Evolutionary conservation across 306 rosid genomes (phyloP).

Genomic region (Cucurbita ficifolia): DNA sequence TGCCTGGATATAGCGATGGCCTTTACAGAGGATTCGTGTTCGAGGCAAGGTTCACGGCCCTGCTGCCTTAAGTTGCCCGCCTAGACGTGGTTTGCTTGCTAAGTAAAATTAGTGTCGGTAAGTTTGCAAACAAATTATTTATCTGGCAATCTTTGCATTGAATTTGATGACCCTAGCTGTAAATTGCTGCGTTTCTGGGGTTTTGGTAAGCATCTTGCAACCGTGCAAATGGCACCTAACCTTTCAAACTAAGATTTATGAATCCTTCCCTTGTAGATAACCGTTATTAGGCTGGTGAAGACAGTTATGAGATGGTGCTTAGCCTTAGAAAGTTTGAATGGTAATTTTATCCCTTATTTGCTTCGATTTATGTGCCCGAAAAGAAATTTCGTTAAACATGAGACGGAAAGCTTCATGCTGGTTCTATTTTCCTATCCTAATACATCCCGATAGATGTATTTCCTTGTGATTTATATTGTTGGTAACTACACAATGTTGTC

Average conservation of each 20-base stretch:
- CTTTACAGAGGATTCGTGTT: constrained; percentile 55
- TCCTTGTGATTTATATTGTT: not conserved
- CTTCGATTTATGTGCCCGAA: not conserved
- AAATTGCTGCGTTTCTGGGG: not conserved
- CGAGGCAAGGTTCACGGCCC: constrained; percentile 61
- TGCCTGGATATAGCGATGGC: constrained; percentile 53
- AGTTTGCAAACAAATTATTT: not conserved
- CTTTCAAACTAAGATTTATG: not conserved
- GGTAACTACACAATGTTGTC: not conserved
- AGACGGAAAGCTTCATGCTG: not conserved
- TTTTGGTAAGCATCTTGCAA: not conserved
- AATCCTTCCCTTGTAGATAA: not conserved
- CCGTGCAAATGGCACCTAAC: not conserved
- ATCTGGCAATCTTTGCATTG: not conserved
- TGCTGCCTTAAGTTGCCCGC: constrained; percentile 27
- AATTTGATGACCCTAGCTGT: not conserved
- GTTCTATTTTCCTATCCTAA: not conserved
- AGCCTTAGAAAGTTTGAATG: not conserved
- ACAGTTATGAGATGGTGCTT: not conserved
- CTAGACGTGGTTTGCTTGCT: not conserved
- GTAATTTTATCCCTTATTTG: not conserved
- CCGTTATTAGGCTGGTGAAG: not conserved
- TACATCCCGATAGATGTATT: not conserved
- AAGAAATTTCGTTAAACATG: not conserved
- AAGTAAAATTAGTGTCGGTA: not conserved